Evolutionary conservation across 768 basidiomycete species (phyloP).

Genomic region (Rubroboletus pulcherrimus): DNA sequence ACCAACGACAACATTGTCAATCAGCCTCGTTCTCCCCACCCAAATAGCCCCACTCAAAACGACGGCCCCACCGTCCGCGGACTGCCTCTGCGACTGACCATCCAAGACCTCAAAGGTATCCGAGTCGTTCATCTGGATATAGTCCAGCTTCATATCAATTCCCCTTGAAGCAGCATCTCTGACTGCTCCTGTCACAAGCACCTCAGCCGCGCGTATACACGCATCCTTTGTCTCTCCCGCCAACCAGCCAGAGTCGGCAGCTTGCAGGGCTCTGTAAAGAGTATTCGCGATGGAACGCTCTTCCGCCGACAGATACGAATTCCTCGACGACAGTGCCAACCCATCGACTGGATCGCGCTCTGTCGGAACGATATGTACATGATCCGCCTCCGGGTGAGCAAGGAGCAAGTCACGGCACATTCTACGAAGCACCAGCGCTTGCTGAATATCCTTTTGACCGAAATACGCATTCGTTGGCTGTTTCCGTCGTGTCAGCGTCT

Average conservation of each 20-base stretch:
- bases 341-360: slow-evolving; percentile 59
- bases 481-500: background rate
- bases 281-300: slow-evolving; percentile 64
- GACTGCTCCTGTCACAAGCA: slow-evolving; percentile 35
- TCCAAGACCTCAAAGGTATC: slow-evolving; percentile 66
- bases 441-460: slow-evolving; percentile 98
- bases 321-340: slow-evolving; percentile 89
- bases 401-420: slow-evolving; percentile 77
- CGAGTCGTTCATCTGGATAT: slow-evolving; percentile 85
- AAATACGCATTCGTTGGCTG: slow-evolving; percentile 90
- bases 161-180: slow-evolving; percentile 31
- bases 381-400: slow-evolving; percentile 66
- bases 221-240: slow-evolving; percentile 46
- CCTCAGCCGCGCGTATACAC: slow-evolving; percentile 43
- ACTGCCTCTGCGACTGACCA: slow-evolving; percentile 24
- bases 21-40: slow-evolving; percentile 83
- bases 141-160: slow-evolving; percentile 69
- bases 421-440: slow-evolving; percentile 79
- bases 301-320: slow-evolving; percentile 66
- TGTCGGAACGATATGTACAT: slow-evolving; percentile 87
- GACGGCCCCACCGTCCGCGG: slow-evolving; percentile 35
- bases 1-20: slow-evolving; percentile 87
- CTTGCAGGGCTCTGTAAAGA: slow-evolving; percentile 65
- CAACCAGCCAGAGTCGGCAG: slow-evolving; percentile 55
- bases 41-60: slow-evolving; percentile 85